These are phyloP conservation scores for Xylariaceae sp. DNA, from an alignment of 2,329 filamentous ascomycete genomes.

Conservation along the genomic window DNA sequence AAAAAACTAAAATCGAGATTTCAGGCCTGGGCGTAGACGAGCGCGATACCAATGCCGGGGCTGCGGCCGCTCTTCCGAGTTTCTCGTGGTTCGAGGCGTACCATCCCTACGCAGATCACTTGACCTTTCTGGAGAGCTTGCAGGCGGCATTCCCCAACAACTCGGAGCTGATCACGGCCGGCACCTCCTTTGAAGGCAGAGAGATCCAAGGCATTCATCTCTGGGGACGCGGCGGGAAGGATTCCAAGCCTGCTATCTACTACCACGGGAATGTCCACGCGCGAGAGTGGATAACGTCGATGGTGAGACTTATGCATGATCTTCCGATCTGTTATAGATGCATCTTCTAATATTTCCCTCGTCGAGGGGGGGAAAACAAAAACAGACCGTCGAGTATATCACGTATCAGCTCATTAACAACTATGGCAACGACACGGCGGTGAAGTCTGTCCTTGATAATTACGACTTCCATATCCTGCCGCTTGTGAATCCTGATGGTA, in stretches of 20 bases:
- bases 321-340: too few relatives aligned
- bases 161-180: constrained; percentile 44
- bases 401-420: constrained; percentile 42
- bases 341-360: constrained; percentile 7
- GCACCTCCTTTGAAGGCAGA: constrained; percentile 41
- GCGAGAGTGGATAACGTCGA: constrained; percentile 30
- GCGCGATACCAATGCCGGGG: constrained; percentile 6
- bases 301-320: constrained; percentile 14
- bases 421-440: constrained; percentile 37
- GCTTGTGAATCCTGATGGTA: constrained; percentile 49
- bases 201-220: constrained; percentile 57
- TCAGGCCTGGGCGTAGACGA: constrained; percentile 18
- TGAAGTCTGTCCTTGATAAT: constrained; percentile 45
- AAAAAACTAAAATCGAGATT: too few relatives aligned
- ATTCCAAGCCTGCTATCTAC: constrained; percentile 44
- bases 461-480: constrained; percentile 56
- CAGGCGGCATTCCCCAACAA: constrained; percentile 41
- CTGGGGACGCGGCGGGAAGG: constrained; percentile 43
- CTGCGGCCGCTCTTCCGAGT: constrained; percentile 31
- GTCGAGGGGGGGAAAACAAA: background rate
- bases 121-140: constrained; percentile 44
- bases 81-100: constrained; percentile 49
- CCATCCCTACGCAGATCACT: constrained; percentile 48
- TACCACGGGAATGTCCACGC: constrained; percentile 42
- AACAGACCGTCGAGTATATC: constrained; percentile 42